A percentile compares a stretch with the other conserved stretches of the same genome.
Evolutionary conservation across 2,329 filamentous ascomycete genomes (phyloP).

Genomic region (Fusarium virguliforme): DNA sequence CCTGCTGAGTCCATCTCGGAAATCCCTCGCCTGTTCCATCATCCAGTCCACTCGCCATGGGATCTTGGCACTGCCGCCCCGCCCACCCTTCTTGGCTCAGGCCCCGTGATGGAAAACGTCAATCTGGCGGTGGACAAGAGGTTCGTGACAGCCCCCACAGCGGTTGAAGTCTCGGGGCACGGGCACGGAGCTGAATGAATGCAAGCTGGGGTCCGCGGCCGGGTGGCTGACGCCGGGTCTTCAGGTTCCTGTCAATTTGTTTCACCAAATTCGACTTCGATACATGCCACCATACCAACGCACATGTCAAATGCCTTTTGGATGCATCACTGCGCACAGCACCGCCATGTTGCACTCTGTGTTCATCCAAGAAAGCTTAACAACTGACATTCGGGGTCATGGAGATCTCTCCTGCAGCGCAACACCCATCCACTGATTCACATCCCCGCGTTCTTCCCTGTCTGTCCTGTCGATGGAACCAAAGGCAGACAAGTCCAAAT

Average conservation of each 20-base stretch:
- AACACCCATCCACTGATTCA: slow-evolving; percentile 18
- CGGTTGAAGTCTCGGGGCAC: slow-evolving; percentile 24
- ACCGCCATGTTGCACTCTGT: slow-evolving; percentile 19
- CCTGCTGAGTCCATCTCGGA: slow-evolving; percentile 39
- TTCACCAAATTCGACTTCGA: slow-evolving; percentile 34
- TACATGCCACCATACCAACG: slow-evolving; percentile 31
- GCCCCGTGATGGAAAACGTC: slow-evolving; percentile 45
- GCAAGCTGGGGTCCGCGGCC: slow-evolving; percentile 26
- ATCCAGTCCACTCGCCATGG: slow-evolving; percentile 31
- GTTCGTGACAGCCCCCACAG: slow-evolving; percentile 23
- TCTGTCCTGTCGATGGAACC: slow-evolving; percentile 11
- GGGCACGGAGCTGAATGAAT: slow-evolving; percentile 34
- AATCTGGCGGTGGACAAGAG: slow-evolving; percentile 50
- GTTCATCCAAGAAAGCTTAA: slow-evolving; percentile 13
- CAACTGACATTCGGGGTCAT: slow-evolving; percentile 16
- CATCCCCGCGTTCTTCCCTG: slow-evolving; percentile 4
- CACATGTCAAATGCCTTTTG: slow-evolving; percentile 11
- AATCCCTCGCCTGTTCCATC: slow-evolving; percentile 43
- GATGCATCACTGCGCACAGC: not conserved
- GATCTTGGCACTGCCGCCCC: slow-evolving; percentile 45
- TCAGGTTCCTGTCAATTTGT: slow-evolving; percentile 41
- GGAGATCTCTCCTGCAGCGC: slow-evolving; percentile 35
- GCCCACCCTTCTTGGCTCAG: slow-evolving; percentile 35
- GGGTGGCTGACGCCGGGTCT: slow-evolving; percentile 41
- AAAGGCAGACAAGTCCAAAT: slow-evolving; percentile 11